phyloP scores from a whole-genome alignment of 768 basidiomycete genomes.

The Dictyophora rubrovolvata region DNA sequence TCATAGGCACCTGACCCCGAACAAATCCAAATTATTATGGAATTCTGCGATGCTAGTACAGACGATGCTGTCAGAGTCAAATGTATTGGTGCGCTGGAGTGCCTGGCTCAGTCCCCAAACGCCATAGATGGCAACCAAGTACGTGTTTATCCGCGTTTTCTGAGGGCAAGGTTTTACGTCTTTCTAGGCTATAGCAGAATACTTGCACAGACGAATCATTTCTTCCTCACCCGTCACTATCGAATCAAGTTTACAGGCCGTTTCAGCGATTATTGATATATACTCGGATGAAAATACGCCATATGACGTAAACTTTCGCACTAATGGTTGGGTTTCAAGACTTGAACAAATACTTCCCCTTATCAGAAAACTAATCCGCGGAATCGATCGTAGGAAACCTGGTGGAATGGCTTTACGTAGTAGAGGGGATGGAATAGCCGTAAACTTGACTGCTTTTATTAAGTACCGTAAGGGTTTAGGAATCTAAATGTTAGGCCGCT shows the following conservation, averaged over 20 bases:
- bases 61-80: constrained; percentile 56
- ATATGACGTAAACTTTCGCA: constrained; percentile 74
- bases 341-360: constrained; percentile 53
- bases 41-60: constrained; percentile 45
- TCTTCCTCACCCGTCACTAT: constrained; percentile 35
- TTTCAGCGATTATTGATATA: constrained; percentile 82
- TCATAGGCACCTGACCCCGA: constrained; percentile 47
- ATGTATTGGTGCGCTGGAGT: constrained; percentile 79
- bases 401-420: constrained; percentile 54
- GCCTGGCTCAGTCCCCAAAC: constrained; percentile 60
- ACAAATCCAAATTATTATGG: constrained; percentile 56
- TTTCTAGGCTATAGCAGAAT: constrained; percentile 48
- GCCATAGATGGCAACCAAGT: constrained; percentile 61
- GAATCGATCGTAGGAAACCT: constrained; percentile 57
- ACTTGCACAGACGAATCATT: constrained; percentile 41
- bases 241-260: constrained; percentile 67
- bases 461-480: constrained; percentile 55
- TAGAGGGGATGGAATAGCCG: constrained; percentile 66
- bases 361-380: constrained; percentile 49
- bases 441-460: constrained; percentile 68
- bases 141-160: constrained; percentile 12
- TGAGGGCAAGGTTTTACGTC: not conserved
- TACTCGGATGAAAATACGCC: constrained; percentile 79
- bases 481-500: constrained; percentile 19
- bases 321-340: constrained; percentile 43